phyloP scores from a whole-genome alignment of 192 early-diverging fungal genomes.

The Coemansia sp. region DNA sequence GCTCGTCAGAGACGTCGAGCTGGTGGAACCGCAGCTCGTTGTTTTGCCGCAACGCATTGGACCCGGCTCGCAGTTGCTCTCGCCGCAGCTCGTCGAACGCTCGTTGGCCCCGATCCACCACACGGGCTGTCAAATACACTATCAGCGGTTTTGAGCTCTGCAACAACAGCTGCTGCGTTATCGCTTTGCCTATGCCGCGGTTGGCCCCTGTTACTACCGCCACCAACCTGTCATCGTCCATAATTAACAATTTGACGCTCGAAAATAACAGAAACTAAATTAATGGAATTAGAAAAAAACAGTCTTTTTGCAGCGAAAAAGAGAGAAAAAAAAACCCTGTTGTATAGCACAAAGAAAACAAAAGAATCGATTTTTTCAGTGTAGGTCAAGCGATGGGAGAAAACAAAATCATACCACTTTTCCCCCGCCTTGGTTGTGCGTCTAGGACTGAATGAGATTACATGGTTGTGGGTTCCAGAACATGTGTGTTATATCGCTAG shows the following conservation, averaged over 20 bases:
- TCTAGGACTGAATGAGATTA: no score
- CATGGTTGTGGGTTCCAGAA: no score
- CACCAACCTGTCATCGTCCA: constrained; percentile 36
- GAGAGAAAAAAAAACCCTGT: no score
- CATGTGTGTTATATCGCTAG: no score
- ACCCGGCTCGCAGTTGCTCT: constrained; percentile 21
- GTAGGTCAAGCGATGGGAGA: no score
- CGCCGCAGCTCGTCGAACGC: constrained; percentile 45
- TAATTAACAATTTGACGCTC: not conserved
- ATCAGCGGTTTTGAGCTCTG: constrained; percentile 35
- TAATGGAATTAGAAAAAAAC: no score
- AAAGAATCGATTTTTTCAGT: no score
- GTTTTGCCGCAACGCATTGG: not conserved
- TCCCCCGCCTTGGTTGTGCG: no score
- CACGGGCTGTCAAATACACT: constrained; percentile 48
- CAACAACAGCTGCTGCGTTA: constrained; percentile 31
- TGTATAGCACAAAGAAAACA: no score
- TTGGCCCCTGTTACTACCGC: constrained; percentile 50
- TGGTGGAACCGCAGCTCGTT: constrained; percentile 53
- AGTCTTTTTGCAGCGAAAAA: no score
- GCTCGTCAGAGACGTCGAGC: constrained; percentile 32
- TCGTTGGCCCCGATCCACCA: constrained; percentile 32
- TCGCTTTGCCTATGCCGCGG: constrained; percentile 49
- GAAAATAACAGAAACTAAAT: no score
- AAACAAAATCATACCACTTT: no score